phyloP scores from a whole-genome alignment of 2,329 filamentous ascomycete genomes.

The Trichothecium sympodiale region DNA sequence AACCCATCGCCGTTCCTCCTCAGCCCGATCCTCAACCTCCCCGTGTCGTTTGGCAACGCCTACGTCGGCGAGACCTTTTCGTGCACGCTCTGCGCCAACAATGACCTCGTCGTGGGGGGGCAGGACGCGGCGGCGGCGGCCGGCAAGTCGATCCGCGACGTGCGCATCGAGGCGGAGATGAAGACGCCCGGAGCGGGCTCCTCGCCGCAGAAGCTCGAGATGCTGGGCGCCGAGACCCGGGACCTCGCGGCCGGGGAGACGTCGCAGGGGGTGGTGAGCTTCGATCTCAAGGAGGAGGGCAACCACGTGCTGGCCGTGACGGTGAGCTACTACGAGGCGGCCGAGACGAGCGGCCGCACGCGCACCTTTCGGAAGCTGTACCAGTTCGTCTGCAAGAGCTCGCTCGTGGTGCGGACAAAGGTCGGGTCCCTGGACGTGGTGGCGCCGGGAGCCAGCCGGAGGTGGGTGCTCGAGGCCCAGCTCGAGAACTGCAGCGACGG shows the following conservation, averaged over 20 bases:
- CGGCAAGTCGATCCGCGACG: constrained; percentile 53
- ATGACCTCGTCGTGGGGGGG: constrained; percentile 42
- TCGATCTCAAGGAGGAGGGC: constrained; percentile 88
- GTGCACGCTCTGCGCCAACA: constrained; percentile 93
- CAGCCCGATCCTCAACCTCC: constrained; percentile 64
- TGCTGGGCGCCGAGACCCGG: constrained; percentile 6
- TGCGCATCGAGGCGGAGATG: constrained; percentile 85
- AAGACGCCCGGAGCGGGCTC: constrained; percentile 57
- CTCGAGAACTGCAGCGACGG: constrained; percentile 89
- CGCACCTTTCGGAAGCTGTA: constrained; percentile 91
- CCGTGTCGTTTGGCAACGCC: constrained; percentile 82
- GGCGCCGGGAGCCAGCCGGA: constrained; percentile 15
- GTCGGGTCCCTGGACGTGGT: constrained; percentile 47
- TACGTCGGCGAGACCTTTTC: constrained; percentile 94
- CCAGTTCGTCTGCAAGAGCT: constrained; percentile 87
- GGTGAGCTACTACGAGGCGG: constrained; percentile 85
- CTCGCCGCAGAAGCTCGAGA: no score
- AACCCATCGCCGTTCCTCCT: constrained; percentile 47
- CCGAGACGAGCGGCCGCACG: constrained; percentile 56
- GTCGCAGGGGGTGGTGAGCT: constrained; percentile 70
- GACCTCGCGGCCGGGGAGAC: constrained; percentile 55
- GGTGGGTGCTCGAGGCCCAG: constrained; percentile 83
- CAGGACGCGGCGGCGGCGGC: constrained; percentile 8
- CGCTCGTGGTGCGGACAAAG: constrained; percentile 85
- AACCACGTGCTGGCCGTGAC: constrained; percentile 89